Evolutionary conservation across 1,284 basidiomycete species (phyloP).

Genomic region (Prillingera fragicola): DNA sequence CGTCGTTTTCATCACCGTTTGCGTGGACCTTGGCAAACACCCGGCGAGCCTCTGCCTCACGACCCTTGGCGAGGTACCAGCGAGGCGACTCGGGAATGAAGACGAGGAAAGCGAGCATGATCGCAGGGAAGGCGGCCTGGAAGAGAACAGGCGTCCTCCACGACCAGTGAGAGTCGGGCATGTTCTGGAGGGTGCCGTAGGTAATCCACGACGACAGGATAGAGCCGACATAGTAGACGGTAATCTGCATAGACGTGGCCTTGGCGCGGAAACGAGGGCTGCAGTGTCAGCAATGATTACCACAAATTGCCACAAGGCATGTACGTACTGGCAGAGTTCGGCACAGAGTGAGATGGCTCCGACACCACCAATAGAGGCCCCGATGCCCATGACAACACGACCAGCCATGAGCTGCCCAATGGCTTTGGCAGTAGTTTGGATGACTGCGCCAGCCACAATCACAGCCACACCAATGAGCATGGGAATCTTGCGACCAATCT

Average conservation of each 20-base stretch:
- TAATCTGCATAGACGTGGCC: neutral
- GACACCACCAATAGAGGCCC: neutral
- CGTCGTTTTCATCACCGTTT: constrained; percentile 13
- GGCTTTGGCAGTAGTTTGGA: constrained; percentile 18
- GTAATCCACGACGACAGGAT: neutral
- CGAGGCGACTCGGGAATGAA: constrained; percentile 43
- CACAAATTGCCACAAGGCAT: too few species aligned
- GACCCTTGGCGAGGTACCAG: constrained; percentile 42
- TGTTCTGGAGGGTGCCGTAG: neutral
- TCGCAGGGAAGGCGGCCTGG: neutral
- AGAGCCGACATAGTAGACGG: constrained; percentile 15
- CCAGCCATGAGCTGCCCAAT: constrained; percentile 22
- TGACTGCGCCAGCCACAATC: neutral
- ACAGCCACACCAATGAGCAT: neutral
- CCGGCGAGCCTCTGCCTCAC: constrained; percentile 30
- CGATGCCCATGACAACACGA: constrained; percentile 1
- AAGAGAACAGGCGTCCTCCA: neutral
- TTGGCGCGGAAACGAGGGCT: neutral
- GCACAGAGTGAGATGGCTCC: neutral
- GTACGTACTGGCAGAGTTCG: neutral
- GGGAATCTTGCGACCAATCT: neutral
- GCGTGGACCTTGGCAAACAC: constrained; percentile 35
- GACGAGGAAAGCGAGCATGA: neutral
- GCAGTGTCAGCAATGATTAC: neutral
- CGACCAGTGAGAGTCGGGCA: neutral